phyloP scores from a whole-genome alignment of 305 asterid species.

The Rubia balearica region DNA sequence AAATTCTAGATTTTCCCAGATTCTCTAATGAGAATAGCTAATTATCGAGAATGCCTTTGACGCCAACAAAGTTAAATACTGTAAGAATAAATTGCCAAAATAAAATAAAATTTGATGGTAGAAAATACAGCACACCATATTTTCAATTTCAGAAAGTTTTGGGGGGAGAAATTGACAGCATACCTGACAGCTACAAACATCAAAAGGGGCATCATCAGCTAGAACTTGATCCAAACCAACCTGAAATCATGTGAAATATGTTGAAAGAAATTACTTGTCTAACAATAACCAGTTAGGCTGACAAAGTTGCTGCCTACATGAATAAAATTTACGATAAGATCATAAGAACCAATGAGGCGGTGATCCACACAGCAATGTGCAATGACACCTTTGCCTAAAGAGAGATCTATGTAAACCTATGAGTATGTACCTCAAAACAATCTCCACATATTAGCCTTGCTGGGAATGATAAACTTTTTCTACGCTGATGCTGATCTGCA shows the following conservation, averaged over 20 bases:
- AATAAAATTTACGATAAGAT: slow-evolving; percentile 1
- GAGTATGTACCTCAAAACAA: slow-evolving; percentile 69
- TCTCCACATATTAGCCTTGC: slow-evolving; percentile 94
- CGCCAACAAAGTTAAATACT: neutral
- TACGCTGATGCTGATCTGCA: slow-evolving; percentile 86
- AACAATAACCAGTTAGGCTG: neutral
- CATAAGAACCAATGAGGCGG: neutral
- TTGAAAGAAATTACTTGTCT: slow-evolving; percentile 9
- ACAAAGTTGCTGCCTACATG: neutral
- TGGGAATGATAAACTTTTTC: slow-evolving; percentile 89
- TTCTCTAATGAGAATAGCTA: neutral
- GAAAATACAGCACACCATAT: too few species aligned
- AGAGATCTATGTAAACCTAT: neutral
- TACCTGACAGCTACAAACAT: slow-evolving; percentile 95
- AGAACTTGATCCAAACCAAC: slow-evolving; percentile 62
- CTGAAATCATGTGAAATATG: slow-evolving; percentile 33
- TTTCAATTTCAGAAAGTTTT: too few species aligned
- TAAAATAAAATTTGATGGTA: too few species aligned
- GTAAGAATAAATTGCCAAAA: too few species aligned
- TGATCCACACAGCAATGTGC: neutral
- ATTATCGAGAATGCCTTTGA: neutral
- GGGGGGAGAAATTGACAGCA: neutral
- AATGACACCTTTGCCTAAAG: neutral
- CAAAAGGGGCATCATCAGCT: slow-evolving; percentile 90
- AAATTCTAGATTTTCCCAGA: neutral